A percentile compares a stretch with the other conserved stretches of the same genome.
Conservation (phyloP, 2,329 filamentous ascomycete genomes). For the Scedosporium dehoogii region DNA sequence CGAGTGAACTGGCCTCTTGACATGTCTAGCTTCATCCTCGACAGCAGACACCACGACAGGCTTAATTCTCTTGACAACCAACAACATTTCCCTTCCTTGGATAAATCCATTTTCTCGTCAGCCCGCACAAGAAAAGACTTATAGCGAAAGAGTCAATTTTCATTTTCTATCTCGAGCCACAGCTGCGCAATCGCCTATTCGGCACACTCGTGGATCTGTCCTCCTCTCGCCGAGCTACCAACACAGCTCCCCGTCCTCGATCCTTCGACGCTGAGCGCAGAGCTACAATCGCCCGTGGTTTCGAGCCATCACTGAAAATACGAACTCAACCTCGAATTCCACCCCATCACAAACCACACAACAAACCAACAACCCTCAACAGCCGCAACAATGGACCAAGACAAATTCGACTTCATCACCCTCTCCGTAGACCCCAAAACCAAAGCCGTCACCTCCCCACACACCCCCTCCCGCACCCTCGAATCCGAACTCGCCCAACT, state of each 20-base stretch:
- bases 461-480: conserved; percentile 39
- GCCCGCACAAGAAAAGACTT: no score
- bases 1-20: not conserved
- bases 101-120: no score
- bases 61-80: not conserved
- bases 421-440: conserved; percentile 72
- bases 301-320: no score
- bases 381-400: conserved; percentile 40
- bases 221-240: no score
- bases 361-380: not conserved
- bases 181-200: no score
- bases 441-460: conserved; percentile 57
- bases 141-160: no score
- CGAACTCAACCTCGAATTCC: no score
- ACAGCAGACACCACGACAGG: not conserved
- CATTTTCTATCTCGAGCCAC: no score
- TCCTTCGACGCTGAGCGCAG: no score
- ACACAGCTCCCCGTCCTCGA: no score
- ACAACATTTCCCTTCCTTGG: not conserved
- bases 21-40: not conserved
- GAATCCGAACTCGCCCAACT: conserved; percentile 59
- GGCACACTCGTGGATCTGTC: no score
- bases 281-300: no score
- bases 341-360: not conserved
- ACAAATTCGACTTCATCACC: conserved; percentile 74